A percentile compares a stretch with the other conserved stretches of the same genome.
Conservation (phyloP, 768 basidiomycete species). For the Psilocybe subaeruginosa region DNA sequence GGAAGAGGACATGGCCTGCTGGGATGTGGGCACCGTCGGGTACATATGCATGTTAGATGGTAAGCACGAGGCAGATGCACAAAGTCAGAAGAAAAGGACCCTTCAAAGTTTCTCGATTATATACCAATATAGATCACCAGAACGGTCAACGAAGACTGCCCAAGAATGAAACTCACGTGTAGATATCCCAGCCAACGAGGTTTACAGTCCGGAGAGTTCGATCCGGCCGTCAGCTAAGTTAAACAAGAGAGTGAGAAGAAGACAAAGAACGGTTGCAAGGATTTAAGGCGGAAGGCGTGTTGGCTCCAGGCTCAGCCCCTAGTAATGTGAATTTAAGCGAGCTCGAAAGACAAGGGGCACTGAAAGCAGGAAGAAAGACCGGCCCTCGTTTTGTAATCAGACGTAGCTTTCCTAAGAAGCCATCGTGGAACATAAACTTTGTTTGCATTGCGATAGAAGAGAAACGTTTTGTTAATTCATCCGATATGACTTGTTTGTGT, state of each 20-base stretch:
- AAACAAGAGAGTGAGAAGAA: neutral
- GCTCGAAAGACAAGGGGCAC: neutral
- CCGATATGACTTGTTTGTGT: constrained; percentile 8
- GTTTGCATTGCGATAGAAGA: constrained; percentile 4
- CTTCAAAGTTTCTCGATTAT: constrained; percentile 3
- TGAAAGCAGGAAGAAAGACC: neutral
- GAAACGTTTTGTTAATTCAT: neutral
- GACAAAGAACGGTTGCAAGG: constrained; percentile 4
- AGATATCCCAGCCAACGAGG: constrained; percentile 5
- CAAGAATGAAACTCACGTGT: constrained; percentile 19
- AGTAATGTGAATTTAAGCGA: neutral
- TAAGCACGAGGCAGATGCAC: constrained; percentile 37
- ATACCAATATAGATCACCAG: constrained; percentile 1
- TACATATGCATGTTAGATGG: constrained; percentile 39
- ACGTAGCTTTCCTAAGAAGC: constrained; percentile 2
- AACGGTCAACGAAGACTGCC: constrained; percentile 9
- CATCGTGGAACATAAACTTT: constrained; percentile 7
- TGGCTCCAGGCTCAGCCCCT: constrained; percentile 2
- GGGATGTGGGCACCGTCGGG: constrained; percentile 37
- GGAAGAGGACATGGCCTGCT: constrained; percentile 32
- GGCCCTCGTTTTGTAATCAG: neutral
- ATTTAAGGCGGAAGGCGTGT: constrained; percentile 8
- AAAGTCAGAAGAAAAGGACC: constrained; percentile 18
- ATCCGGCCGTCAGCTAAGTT: constrained; percentile 12
- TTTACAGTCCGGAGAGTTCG: neutral